Evolutionary conservation across 306 rosid genomes (phyloP).

Genomic region (Vachellia pachyceras): DNA sequence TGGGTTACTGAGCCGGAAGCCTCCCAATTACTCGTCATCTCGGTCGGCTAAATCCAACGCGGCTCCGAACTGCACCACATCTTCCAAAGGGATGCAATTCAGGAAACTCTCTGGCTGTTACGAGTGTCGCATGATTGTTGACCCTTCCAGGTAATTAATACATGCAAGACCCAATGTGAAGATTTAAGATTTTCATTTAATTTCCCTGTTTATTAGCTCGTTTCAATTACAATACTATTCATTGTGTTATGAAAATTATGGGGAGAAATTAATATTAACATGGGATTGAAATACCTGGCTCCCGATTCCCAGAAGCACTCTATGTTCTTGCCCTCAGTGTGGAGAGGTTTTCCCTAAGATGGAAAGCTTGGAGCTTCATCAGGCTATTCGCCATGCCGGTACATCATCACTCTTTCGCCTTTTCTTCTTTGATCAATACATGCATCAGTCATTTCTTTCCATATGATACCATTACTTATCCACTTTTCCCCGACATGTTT

Average conservation of each 20-base stretch:
- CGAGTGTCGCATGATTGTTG: constrained; percentile 93
- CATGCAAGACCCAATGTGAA: not conserved
- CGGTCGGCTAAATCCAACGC: constrained; percentile 59
- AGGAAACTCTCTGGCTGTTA: constrained; percentile 95
- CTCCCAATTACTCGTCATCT: constrained; percentile 42
- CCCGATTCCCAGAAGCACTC: constrained; percentile 70
- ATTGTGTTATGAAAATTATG: not conserved
- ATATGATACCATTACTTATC: constrained; percentile 11
- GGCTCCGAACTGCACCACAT: constrained; percentile 52
- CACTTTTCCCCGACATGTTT: not conserved
- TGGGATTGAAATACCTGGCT: constrained; percentile 50
- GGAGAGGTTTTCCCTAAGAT: constrained; percentile 90
- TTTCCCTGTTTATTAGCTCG: not conserved
- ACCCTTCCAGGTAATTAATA: constrained; percentile 73
- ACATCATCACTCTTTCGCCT: constrained; percentile 41
- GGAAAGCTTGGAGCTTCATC: constrained; percentile 92
- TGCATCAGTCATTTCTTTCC: constrained; percentile 11
- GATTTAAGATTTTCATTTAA: not conserved
- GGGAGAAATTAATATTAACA: not conserved
- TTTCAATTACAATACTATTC: not conserved
- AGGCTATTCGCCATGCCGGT: constrained; percentile 96
- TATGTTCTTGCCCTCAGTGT: constrained; percentile 83
- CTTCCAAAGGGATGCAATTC: constrained; percentile 87
- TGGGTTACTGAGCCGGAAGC: constrained; percentile 62
- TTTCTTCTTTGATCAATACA: not conserved